Evolutionary conservation across 179 eudicot genomes (phyloP), one percentile per base, ranked within the genome.

Genomic region (Beta lomatogona): DNA sequence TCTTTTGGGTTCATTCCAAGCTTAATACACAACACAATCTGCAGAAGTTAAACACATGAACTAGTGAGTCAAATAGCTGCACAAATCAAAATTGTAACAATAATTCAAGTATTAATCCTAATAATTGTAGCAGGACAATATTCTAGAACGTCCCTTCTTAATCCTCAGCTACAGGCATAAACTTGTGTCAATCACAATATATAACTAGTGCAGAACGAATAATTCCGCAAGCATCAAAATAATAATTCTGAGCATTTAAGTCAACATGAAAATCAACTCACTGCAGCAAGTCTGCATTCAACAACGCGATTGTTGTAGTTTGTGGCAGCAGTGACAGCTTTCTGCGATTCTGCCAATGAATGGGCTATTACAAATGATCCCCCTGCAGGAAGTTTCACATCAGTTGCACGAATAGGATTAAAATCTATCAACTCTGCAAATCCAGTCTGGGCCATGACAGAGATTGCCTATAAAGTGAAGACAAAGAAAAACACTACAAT

Each of bases 291-390:
- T 41, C 95, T 91, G 85, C 99, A 96, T 85, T 96, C 99, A 77
- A 96, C 98, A 78, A 94, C 99, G 77, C 99, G 91, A 72, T 96
- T 97, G 83, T 97, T 97, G 89, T 96, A 96, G 86, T 94, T 97
- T 78, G 93, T 93, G 76, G 99, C 99, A 82, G 97, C 99, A 78
- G 98, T 94, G 73, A 97, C 97, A 36, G 98, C 98, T 83, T 96
- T 97, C 83, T 93, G 92, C 15, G 99, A 97, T 86, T 94, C 95
- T 36, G 99, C 99, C 83, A 97, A 82, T 45, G 99, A 97, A 86
- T 97, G 98, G 9, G 97, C 99, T 80, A 97, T 97, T 1, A 94
- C 92, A 84, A 97, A 97, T 66, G 97, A 90, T 15, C 99, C 97
- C 21, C 99, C 95, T 77, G 86, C 86, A 15, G 99, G 98, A 80